Evolutionary conservation across 371 early-diverging fungal species (phyloP).

Genomic region (Zancudomyces culisetae): DNA sequence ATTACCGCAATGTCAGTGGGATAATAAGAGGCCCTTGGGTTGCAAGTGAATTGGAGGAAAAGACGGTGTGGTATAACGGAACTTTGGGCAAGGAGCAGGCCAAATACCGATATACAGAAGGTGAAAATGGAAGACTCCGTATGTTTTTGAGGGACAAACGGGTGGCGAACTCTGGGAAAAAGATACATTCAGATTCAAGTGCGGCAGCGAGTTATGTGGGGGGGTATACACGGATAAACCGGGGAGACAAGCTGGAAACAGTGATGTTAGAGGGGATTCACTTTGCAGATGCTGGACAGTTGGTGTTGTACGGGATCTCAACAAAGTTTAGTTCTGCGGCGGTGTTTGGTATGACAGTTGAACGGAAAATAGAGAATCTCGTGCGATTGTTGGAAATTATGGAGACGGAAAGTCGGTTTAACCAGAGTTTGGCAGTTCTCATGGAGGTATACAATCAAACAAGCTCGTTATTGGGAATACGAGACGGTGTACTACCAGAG

Average conservation of each 20-base stretch:
- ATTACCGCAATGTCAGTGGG: conserved; percentile 1
- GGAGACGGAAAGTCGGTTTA: conserved; percentile 28
- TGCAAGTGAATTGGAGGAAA: conserved; percentile 5
- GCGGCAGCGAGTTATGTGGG: neutral
- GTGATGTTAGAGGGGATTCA: conserved; percentile 11
- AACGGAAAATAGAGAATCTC: neutral
- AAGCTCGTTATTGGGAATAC: neutral
- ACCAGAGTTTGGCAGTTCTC: conserved; percentile 5
- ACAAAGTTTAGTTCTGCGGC: too few relatives aligned
- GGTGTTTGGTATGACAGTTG: too few relatives aligned
- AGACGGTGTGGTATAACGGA: conserved; percentile 4
- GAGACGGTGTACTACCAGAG: too few relatives aligned
- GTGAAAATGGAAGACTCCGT: conserved; percentile 5
- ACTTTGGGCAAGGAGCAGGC: conserved; percentile 5
- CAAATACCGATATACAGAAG: conserved; percentile 7
- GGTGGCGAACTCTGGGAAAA: too few relatives aligned
- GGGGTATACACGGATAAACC: neutral
- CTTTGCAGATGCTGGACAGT: conserved; percentile 8
- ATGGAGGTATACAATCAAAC: neutral
- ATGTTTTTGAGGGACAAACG: conserved; percentile 4
- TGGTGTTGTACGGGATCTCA: conserved; percentile 11
- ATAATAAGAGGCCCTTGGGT: conserved; percentile 3
- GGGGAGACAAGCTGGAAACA: neutral
- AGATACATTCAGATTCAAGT: neutral
- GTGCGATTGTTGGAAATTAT: conserved; percentile 29